Base-by-base conservation (phyloP, 139 green algal species). In the Volvox reticuliferus region DNA sequence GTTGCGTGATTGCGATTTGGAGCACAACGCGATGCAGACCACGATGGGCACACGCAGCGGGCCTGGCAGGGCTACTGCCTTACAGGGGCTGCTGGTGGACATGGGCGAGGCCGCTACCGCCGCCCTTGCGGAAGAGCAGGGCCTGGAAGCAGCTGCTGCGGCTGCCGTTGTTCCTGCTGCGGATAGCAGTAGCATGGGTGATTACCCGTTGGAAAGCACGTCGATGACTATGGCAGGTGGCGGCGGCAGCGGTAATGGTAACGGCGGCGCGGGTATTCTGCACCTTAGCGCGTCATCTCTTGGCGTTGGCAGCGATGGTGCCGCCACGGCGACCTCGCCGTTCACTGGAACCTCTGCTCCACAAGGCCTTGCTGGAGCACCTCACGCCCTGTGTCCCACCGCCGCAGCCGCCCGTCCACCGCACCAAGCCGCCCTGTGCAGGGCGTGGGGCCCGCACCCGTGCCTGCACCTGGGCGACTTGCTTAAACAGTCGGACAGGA, bases 391-490 rank as follows among this genome's bases (percentile, higher is more conserved):
- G 44, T 73, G 16, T 12, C 65, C 21, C 30, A 30, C 75, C 75
- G 75, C 75, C 32, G 75, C 75, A 21, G 75, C 75, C 75, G 30
- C 30, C 75, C 32, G 18, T 1, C 30, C 30, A 30, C 75, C 75
- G 30, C 12, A 2, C 20, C 32, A 55, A 35, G 30, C 73, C 24
- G 73, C 26, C 22, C 28, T 32, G 26, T n/a, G 28, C 28, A 32
- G 28, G 73, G 73, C 73, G 73, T 79, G 28, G 73, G 16, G 24
- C 24, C 73, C 24, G 44, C 78, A 37, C 1, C 78, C 78, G 20
- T 36, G 78, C 36, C n/a, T 84, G 24, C 63, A 84, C 78, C 78
- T 84, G 78, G 36, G 78, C 17, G 78, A 84, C 19, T 26, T 65
- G 32, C 78, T 84, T 0, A 16, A 67, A 1, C 32, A 24, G 36